phyloP scores from a whole-genome alignment of 768 basidiomycete genomes.

The Lentinula edodes region DNA sequence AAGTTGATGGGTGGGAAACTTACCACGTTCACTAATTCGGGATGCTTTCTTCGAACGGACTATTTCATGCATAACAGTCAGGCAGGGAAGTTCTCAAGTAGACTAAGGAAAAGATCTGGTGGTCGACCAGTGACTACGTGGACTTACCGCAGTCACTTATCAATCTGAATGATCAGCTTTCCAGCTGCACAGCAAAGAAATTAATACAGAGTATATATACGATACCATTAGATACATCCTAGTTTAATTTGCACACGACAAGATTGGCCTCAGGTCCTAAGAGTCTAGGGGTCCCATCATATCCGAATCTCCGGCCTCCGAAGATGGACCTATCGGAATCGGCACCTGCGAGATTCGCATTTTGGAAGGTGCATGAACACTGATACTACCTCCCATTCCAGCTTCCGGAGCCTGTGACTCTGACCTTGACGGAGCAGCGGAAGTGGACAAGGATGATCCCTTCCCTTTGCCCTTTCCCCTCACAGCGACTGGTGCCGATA shows the following conservation, averaged over 20 bases:
- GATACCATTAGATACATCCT: neutral
- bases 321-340: slow-evolving; percentile 30
- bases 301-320: slow-evolving; percentile 50
- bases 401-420: slow-evolving; percentile 46
- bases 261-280: slow-evolving; percentile 17
- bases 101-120: neutral
- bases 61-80: neutral
- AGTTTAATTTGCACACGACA: neutral
- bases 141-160: neutral
- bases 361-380: slow-evolving; percentile 51
- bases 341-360: slow-evolving; percentile 52
- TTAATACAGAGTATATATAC: neutral
- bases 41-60: neutral
- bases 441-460: slow-evolving; percentile 37
- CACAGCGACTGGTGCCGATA: slow-evolving; percentile 39
- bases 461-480: slow-evolving; percentile 38
- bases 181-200: neutral
- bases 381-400: slow-evolving; percentile 12
- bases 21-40: neutral
- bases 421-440: slow-evolving; percentile 52
- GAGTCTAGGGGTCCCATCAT: slow-evolving; percentile 22
- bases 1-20: neutral
- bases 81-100: neutral
- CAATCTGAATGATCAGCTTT: neutral
- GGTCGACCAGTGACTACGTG: neutral